Base-by-base conservation (phyloP, 352 stramenopile species). In the Phytopythium chamaehyphon region DNA sequence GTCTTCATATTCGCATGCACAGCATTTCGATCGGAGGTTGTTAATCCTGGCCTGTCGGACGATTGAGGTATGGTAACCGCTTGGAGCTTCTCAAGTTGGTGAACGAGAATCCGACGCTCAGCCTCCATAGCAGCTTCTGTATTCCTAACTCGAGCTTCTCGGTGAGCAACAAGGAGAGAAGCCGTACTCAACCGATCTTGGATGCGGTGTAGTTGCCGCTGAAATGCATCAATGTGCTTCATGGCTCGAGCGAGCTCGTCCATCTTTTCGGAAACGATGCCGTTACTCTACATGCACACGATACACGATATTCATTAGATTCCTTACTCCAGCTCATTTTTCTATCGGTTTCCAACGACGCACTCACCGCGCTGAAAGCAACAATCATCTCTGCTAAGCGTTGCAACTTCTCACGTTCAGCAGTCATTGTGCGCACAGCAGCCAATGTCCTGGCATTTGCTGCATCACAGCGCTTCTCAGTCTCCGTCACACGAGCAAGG, bases 81-180 rank as follows among this genome's bases (percentile, higher is more conserved):
- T 52, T 62, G 47, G 19, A 65, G 42, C 37, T 67, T 57, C 24
- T 69, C 54, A 26, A 79, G 19, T 1, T 55, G 56, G 51, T 71
- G 62, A 3, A 45, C 47, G 58, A 66, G 72, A 22, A 80, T 66
- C 18, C 71, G 55, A 14, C 69, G 57, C 45, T 74, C 68, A 6
- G 64, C 66, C 38, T 71, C 68, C 39, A 89, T 62, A 11, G 77
- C 80, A 15, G 80, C 80, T 47, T 89, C 73, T 43, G 71, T 83
- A 46, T 91, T 91, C 1, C 80, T 71, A 12, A 91, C 40, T 2
- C 68, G 60, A 1, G 69, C 71, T 52, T 89, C 71, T 35, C 75
- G 71, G 39, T 87, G 75, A 3, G 64, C 59, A 3, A 87, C 51
- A 3, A 86, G 51, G 2, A 55, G 64, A 46, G 63, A 58, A n/a